Conservation (phyloP, 805 yeast genomes). For the Lachancea thermotolerans region DNA sequence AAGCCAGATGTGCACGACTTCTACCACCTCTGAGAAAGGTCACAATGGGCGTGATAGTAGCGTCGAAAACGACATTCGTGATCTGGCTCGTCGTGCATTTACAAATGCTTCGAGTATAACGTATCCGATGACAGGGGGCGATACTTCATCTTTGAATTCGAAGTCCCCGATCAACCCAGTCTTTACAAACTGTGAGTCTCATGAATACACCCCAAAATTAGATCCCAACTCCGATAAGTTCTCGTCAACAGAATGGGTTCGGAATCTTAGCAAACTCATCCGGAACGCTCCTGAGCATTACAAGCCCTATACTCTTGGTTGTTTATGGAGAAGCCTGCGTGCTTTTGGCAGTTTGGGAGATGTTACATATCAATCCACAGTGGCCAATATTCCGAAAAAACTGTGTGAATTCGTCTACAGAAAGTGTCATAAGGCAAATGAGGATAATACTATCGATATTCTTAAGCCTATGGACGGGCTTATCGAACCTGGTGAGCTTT, state of each 20-base stretch:
- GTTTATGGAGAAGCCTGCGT: slow-evolving; percentile 51
- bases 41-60: too few relatives aligned
- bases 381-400: slow-evolving; percentile 38
- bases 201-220: slow-evolving; percentile 35
- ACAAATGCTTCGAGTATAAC: too few relatives aligned
- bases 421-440: slow-evolving; percentile 16
- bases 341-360: slow-evolving; percentile 63
- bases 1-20: too few relatives aligned
- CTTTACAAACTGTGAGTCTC: slow-evolving; percentile 11
- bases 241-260: slow-evolving; percentile 59
- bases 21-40: too few relatives aligned
- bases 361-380: slow-evolving; percentile 59
- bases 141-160: too few relatives aligned
- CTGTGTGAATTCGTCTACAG: slow-evolving; percentile 18
- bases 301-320: slow-evolving; percentile 54
- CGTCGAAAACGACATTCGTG: too few relatives aligned
- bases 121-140: too few relatives aligned
- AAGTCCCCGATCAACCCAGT: slow-evolving; percentile 23
- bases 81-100: too few relatives aligned
- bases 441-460: slow-evolving; percentile 39
- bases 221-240: slow-evolving; percentile 55
- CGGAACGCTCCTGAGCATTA: slow-evolving; percentile 55
- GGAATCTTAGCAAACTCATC: slow-evolving; percentile 49
- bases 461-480: slow-evolving; percentile 62
- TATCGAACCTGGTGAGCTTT: slow-evolving; percentile 54